Conservation (phyloP, 2,329 filamentous ascomycete species). For the Exophiala mesophila region DNA sequence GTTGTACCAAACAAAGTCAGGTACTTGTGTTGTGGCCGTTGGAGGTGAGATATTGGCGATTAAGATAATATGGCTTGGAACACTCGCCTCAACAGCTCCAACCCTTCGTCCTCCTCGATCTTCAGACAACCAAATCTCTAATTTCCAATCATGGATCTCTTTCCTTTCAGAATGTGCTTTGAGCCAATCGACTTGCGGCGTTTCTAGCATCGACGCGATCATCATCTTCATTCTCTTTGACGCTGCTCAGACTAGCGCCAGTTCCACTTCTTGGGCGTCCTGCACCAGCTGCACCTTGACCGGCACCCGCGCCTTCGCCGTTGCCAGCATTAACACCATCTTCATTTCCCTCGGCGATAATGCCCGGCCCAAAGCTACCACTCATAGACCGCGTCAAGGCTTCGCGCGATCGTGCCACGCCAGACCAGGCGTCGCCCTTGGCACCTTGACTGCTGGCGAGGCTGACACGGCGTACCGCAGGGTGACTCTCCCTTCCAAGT, state of each 20-base stretch:
- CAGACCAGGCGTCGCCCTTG: constrained; percentile 97
- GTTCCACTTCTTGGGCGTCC: constrained; percentile 32
- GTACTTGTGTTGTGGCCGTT: too few species aligned
- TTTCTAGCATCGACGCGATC: constrained; percentile 94
- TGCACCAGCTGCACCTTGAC: constrained; percentile 31
- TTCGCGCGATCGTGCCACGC: constrained; percentile 77
- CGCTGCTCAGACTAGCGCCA: constrained; percentile 52
- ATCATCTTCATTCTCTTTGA: constrained; percentile 76
- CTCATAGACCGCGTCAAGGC: constrained; percentile 73
- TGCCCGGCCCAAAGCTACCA: constrained; percentile 55
- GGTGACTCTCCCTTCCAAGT: constrained; percentile 82
- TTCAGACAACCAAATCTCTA: too few species aligned
- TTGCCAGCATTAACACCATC: constrained; percentile 39
- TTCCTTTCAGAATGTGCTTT: constrained; percentile 85
- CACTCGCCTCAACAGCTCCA: too few species aligned
- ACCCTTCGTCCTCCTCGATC: too few species aligned
- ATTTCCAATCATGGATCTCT: too few species aligned
- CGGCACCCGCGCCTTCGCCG: constrained; percentile 58
- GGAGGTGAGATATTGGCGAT: too few species aligned
- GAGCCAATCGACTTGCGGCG: constrained; percentile 85
- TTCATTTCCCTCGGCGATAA: constrained; percentile 59
- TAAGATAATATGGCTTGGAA: too few species aligned
- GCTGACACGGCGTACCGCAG: constrained; percentile 65
- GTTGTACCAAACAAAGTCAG: too few species aligned
- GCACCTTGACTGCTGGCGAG: constrained; percentile 87